These are phyloP conservation scores for Aechmea fasciata DNA, from an alignment of 176 grass and related monocot genomes.

Conservation along the genomic window DNA sequence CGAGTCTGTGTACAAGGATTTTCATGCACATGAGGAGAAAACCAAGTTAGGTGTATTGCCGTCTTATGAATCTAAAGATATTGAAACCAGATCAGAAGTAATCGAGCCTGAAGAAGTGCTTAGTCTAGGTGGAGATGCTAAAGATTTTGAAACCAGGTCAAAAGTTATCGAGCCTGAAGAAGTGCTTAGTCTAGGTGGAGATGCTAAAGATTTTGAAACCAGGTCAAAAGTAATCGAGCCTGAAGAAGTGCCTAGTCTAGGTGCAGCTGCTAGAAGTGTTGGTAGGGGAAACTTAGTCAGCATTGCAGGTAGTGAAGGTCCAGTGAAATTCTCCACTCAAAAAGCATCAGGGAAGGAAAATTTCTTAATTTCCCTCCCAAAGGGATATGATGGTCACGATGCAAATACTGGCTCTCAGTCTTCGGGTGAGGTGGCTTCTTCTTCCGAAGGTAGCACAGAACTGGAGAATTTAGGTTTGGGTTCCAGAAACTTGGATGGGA, in stretches of 20 bases:
- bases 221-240: background rate
- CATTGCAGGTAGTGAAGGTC: background rate
- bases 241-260: background rate
- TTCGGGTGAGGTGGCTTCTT: background rate
- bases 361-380: background rate
- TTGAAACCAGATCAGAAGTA: background rate
- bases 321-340: background rate
- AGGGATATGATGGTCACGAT: background rate
- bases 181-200: background rate
- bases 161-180: background rate
- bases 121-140: background rate
- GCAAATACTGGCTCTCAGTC: background rate
- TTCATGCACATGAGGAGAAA: background rate
- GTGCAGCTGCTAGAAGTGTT: background rate
- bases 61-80: background rate
- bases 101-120: too few relatives aligned
- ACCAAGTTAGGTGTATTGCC: background rate
- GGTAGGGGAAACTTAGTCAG: background rate
- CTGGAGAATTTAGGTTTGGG: background rate
- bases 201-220: background rate
- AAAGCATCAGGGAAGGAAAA: background rate
- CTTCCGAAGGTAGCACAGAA: background rate
- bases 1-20: background rate
- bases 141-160: background rate
- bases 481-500: too few relatives aligned